These are phyloP conservation scores for Tardiomyces depauwii DNA, from an alignment of 1,139 yeast genomes.

Conservation along the genomic window DNA sequence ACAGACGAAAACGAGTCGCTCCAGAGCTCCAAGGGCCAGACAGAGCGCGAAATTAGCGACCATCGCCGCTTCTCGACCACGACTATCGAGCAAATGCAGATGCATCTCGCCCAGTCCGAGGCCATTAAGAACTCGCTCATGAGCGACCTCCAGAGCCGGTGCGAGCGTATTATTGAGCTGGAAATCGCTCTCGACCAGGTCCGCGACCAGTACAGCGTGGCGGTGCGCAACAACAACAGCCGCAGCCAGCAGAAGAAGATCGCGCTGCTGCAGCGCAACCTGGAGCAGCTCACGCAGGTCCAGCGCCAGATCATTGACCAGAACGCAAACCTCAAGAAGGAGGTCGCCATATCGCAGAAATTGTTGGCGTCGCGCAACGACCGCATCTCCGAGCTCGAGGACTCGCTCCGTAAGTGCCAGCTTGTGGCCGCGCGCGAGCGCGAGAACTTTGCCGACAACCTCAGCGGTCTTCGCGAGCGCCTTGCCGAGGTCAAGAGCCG, in stretches of 20 bases:
- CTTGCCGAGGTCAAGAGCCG: conserved; percentile 20
- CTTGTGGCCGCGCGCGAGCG: conserved; percentile 39
- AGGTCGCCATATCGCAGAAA: conserved; percentile 43
- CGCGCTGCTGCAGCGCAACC: conserved; percentile 33
- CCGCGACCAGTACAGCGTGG: conserved; percentile 25
- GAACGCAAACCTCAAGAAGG: conserved; percentile 33
- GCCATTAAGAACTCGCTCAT: conserved; percentile 28
- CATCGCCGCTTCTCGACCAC: not conserved
- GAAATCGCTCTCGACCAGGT: conserved; percentile 32
- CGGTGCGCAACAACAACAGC: conserved; percentile 19
- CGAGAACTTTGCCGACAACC: conserved; percentile 40
- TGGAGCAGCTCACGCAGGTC: conserved; percentile 33
- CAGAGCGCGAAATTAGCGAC: not conserved
- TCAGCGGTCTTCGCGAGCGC: conserved; percentile 35
- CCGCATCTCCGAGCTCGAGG: conserved; percentile 46
- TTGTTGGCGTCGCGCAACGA: conserved; percentile 50
- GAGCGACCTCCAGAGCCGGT: conserved; percentile 32
- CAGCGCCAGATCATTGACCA: conserved; percentile 37
- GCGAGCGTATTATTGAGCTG: conserved; percentile 32
- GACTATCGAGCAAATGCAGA: conserved; percentile 13
- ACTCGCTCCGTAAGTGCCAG: conserved; percentile 42
- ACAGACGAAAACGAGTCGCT: conserved; percentile 9
- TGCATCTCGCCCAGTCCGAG: conserved; percentile 20
- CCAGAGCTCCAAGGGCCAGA: conserved; percentile 1
- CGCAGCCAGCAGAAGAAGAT: conserved; percentile 27